Percentiles rank a stretch among this genome's conserved stretches.
phyloP scores from a whole-genome alignment of 108 stramenopile genomes.

The Nannochloropsis oceanica region DNA sequence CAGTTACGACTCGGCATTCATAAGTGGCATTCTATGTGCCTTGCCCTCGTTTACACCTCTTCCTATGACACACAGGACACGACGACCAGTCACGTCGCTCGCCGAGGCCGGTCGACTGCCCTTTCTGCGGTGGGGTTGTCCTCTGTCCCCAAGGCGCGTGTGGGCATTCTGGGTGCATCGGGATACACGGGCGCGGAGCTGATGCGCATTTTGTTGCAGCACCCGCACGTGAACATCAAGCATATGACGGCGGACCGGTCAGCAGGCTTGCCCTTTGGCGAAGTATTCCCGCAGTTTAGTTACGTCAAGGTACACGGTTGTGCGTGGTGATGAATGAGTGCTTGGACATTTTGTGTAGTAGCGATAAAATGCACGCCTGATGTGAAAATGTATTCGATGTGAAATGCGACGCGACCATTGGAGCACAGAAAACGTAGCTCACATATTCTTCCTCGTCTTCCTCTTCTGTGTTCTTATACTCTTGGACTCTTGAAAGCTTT shows the following conservation, averaged over 20 bases:
- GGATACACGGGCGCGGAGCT: constrained; percentile 42
- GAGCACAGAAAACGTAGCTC: no score
- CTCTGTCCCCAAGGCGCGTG: neutral
- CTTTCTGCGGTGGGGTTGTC: neutral
- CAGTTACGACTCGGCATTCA: no score
- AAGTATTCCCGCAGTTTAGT: constrained; percentile 34
- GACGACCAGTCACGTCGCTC: neutral
- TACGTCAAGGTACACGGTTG: constrained; percentile 21
- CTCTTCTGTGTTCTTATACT: neutral
- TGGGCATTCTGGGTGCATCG: constrained; percentile 36
- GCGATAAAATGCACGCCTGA: no score
- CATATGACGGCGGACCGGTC: constrained; percentile 32
- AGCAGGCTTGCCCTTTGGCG: constrained; percentile 22
- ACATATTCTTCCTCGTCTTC: no score
- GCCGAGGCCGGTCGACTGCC: neutral
- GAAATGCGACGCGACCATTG: no score
- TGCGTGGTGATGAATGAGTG: no score
- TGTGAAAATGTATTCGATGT: no score
- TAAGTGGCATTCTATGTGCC: no score
- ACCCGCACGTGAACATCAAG: constrained; percentile 23
- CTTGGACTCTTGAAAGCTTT: neutral
- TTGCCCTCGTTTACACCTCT: no score
- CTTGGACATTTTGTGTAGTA: no score
- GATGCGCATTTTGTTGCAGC: constrained; percentile 25
- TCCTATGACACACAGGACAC: no score